phyloP scores from a whole-genome alignment of 1,284 basidiomycete species.

The Fomitopsis betulina region DNA sequence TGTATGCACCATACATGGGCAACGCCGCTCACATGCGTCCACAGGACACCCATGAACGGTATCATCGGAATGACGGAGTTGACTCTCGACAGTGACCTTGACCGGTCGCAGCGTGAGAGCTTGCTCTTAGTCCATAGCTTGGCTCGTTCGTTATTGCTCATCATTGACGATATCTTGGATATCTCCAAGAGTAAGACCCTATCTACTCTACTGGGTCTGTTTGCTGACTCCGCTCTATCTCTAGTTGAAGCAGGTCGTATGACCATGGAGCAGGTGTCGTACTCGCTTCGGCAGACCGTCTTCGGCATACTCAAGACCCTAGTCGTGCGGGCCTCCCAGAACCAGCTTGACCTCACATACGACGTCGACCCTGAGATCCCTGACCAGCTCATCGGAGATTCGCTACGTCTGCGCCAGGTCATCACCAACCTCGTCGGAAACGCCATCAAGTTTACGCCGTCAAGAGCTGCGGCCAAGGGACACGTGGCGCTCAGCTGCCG shows the following conservation, averaged over 20 bases:
- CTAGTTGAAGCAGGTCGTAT: conserved; percentile 96
- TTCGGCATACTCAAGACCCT: conserved; percentile 98
- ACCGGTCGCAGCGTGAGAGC: conserved; percentile 89
- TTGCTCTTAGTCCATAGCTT: conserved; percentile 94
- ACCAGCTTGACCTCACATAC: conserved; percentile 95
- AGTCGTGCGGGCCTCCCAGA: conserved; percentile 96
- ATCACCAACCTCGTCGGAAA: conserved; percentile 96
- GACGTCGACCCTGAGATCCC: conserved; percentile 96
- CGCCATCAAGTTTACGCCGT: conserved; percentile 93
- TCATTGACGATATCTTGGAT: conserved; percentile 98
- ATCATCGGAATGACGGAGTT: conserved; percentile 99
- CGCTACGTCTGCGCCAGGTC: conserved; percentile 88
- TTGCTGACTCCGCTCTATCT: conserved; percentile 8
- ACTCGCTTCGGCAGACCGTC: conserved; percentile 95
- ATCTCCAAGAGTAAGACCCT: conserved; percentile 87
- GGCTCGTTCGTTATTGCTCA: conserved; percentile 89
- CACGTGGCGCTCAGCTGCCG: conserved; percentile 90
- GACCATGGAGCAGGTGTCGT: conserved; percentile 99
- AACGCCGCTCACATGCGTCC: not conserved
- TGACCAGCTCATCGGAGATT: conserved; percentile 96
- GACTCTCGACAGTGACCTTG: conserved; percentile 90
- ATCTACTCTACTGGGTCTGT: conserved; percentile 2
- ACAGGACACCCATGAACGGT: conserved; percentile 95
- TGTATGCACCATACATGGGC: not conserved
- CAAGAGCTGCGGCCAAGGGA: conserved; percentile 74